These are phyloP conservation scores for Boletus sp. DNA, from an alignment of 768 basidiomycete genomes.

Conservation along the genomic window DNA sequence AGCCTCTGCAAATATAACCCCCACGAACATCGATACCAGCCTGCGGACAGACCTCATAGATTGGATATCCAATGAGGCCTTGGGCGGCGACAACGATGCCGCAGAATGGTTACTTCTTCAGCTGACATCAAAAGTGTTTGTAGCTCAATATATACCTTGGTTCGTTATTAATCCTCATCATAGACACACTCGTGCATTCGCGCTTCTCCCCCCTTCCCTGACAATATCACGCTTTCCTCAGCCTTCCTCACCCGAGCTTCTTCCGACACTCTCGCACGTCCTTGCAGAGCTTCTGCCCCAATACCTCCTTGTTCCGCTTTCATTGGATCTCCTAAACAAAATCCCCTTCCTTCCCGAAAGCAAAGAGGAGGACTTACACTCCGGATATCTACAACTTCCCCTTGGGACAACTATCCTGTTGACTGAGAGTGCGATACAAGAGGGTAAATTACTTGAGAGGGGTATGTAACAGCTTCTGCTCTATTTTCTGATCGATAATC, in stretches of 20 bases:
- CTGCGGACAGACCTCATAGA: constrained; percentile 55
- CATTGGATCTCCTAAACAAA: constrained; percentile 60
- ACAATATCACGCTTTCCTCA: constrained; percentile 63
- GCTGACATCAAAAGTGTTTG: constrained; percentile 63
- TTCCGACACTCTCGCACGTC: constrained; percentile 52
- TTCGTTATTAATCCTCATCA: not conserved
- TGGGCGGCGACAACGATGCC: constrained; percentile 65
- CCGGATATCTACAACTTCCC: constrained; percentile 74
- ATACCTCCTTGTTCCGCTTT: constrained; percentile 54
- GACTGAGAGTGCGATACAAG: constrained; percentile 64
- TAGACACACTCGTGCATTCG: constrained; percentile 66
- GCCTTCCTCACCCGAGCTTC: constrained; percentile 26
- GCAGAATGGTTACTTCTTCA: constrained; percentile 76
- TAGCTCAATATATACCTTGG: constrained; percentile 3
- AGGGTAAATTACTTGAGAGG: constrained; percentile 62
- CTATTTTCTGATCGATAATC: not conserved
- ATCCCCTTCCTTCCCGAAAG: constrained; percentile 60
- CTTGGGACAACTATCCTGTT: constrained; percentile 57
- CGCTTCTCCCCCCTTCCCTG: constrained; percentile 65
- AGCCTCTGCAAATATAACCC: not conserved
- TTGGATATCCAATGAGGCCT: constrained; percentile 72
- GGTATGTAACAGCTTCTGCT: constrained; percentile 21
- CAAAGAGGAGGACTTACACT: constrained; percentile 69
- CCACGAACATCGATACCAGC: constrained; percentile 10
- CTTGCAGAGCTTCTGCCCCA: constrained; percentile 61